Evolutionary conservation across 768 basidiomycete species (phyloP), one percentile per base, ranked within the genome.

Genomic region (Leccinum variicolor): DNA sequence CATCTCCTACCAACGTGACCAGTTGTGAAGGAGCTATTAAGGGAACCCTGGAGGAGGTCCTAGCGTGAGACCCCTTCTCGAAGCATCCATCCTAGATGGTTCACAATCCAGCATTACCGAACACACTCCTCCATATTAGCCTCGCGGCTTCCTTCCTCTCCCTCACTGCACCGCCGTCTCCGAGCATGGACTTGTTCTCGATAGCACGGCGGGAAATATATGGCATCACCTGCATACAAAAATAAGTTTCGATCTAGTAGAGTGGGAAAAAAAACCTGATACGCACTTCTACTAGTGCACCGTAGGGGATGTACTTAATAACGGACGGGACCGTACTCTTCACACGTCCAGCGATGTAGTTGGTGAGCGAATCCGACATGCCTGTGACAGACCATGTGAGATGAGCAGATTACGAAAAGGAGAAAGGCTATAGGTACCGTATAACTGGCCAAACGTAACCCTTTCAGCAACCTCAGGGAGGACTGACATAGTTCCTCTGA

Each of bases 181-280:
- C 89, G 26, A 98, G 81, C 2, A 97, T 80, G 0, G 87, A 87
- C 73, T 93, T 95, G 77, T 98, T 97, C 84, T 97, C 94, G 47
- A 94, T 86, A 1, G 94, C 94, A 15, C 95, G 80, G 31, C 94
- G 81, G 41, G 87, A 81, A 9, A 97, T 81, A 70, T 96, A 98
- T 0, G 95, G 94, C 85, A 97, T 87, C 10, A 93, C 89, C 85
- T 89, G 19, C 6, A n/a, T 3, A 14, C 11, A 17, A 14, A 25
- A 23, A 10, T 57, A 6, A 45, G 17, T 36, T 19, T 29, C 6
- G 2, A n/a, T 7, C 1, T 4, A 21, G 31, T 9, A 21, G 26
- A 48, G 14, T 13, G 1, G 15, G 21, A 25, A 17, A 34, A 26
- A 23, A 26, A 52, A n/a, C n/a, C 7, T 29, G 9, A 31, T 47